Base-by-base conservation (phyloP, 257 asterid genomes). In the Coffea canephora region DNA sequence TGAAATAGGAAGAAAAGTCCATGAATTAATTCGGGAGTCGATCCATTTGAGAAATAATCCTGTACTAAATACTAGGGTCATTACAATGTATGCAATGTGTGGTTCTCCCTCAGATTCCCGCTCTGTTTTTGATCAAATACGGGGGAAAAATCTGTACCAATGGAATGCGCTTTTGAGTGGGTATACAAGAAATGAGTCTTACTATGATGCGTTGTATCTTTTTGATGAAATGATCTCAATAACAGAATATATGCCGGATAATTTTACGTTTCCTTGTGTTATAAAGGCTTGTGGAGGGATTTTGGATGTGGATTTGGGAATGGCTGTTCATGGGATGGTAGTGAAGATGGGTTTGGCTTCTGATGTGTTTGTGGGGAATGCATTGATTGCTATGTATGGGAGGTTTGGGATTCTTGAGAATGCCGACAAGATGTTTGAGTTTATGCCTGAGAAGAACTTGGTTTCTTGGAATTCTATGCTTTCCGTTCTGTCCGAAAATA, bases 191-290 rank as follows among this genome's bases (percentile, higher is more conserved):
- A 80, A 80, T 73, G 82, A 55, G 43, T 77, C 55, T 34, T 84
- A 74, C 79, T 77, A 25, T 54, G 87, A 77, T 19, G 84, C 68
- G 13, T 31, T 80, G 23, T 65, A 43, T 50, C 48, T 84, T 66
- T 80, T 84, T 57, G 12, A 16, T 72, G 82, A 80, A 27, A 31
- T 85, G 69, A 74, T 85, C 34, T 48, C 69, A 3, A 69, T 19
- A 19, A 21, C 82, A 14, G 48, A 52, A 11, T 54, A 76, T 69
- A 74, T 21, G 23, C 86, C 88, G 4, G 86, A 85, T 71, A 79
- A 77, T 79, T 85, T 78, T 16, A 85, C 88, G 2, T 79, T 85
- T 80, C 88, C 88, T 21, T 85, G 86, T 71, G 88, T 74, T 78
- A 73, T 85, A 50, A 85, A 85, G 79, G 84, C 86, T 5, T 79